A percentile compares a stretch with the other conserved stretches of the same genome.
Evolutionary conservation across 306 rosid genomes (phyloP).

Genomic region (Fragaria iinumae): DNA sequence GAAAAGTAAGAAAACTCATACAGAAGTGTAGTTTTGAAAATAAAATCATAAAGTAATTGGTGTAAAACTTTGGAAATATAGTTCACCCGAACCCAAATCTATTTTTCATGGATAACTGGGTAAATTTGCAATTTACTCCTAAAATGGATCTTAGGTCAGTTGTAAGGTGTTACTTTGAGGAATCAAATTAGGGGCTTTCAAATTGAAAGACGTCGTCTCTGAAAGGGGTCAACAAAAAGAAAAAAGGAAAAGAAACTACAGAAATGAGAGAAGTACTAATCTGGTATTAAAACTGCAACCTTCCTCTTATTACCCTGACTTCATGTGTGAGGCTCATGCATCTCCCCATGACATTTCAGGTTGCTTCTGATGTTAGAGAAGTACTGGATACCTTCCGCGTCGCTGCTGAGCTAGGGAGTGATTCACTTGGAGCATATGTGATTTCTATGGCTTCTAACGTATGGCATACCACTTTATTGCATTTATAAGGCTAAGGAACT

Average conservation of each 20-base stretch:
- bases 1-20: not conserved
- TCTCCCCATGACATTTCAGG: slow-evolving; percentile 45
- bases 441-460: slow-evolving; percentile 96
- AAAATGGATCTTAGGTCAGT: not conserved
- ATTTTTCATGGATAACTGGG: not conserved
- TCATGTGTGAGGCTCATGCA: slow-evolving; percentile 9
- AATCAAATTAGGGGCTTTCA: not conserved
- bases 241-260: not conserved
- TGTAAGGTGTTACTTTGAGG: not conserved
- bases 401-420: slow-evolving; percentile 89
- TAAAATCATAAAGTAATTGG: not conserved
- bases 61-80: not conserved
- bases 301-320: not conserved
- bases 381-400: slow-evolving; percentile 74
- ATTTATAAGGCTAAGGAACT: not conserved
- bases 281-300: not conserved
- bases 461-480: slow-evolving; percentile 15
- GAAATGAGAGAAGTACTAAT: not conserved
- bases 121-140: not conserved
- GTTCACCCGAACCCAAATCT: not conserved
- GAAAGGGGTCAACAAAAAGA: not conserved
- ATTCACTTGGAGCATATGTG: slow-evolving; percentile 91
- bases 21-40: not conserved
- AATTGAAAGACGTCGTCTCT: not conserved
- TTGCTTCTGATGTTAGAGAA: slow-evolving; percentile 70